A percentile compares a stretch with the other conserved stretches of the same genome.
phyloP scores from a whole-genome alignment of 2,329 filamentous ascomycete genomes.

The Tolypocladium pustulatum region DNA sequence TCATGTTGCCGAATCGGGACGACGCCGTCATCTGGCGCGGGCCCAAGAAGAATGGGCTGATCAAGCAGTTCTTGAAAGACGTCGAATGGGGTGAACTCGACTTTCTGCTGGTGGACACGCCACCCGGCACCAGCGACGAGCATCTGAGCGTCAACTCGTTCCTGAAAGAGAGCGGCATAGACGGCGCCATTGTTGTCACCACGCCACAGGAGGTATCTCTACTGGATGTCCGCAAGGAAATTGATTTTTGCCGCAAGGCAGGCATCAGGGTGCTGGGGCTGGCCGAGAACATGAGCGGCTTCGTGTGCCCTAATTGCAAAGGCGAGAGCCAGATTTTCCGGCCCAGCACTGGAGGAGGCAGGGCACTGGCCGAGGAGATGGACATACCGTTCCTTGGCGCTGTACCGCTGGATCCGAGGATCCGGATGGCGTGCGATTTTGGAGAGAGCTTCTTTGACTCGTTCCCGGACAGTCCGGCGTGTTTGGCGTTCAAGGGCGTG shows the following conservation, averaged over 20 bases:
- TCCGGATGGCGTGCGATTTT: conserved; percentile 93
- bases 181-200: conserved; percentile 85
- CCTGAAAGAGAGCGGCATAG: conserved; percentile 81
- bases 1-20: conserved; percentile 89
- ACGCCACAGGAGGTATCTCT: conserved; percentile 92
- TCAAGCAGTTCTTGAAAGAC: conserved; percentile 96
- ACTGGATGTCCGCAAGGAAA: conserved; percentile 90
- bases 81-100: conserved; percentile 96
- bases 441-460: conserved; percentile 95
- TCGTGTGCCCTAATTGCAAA: conserved; percentile 88
- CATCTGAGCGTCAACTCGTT: conserved; percentile 90
- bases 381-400: conserved; percentile 79
- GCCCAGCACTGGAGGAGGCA: conserved; percentile 81
- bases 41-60: conserved; percentile 95
- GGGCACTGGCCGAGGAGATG: conserved; percentile 73
- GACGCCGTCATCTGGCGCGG: conserved; percentile 97
- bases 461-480: conserved; percentile 88
- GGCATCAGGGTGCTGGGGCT: conserved; percentile 80
- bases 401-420: conserved; percentile 84
- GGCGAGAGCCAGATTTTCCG: conserved; percentile 78
- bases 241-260: conserved; percentile 94
- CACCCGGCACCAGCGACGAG: conserved; percentile 90
- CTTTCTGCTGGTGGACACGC: conserved; percentile 87
- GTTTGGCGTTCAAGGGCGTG: conserved; percentile 68
- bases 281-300: conserved; percentile 97